Conservation (phyloP, 2,329 filamentous ascomycete species). For the Colletotrichum acutatum region DNA sequence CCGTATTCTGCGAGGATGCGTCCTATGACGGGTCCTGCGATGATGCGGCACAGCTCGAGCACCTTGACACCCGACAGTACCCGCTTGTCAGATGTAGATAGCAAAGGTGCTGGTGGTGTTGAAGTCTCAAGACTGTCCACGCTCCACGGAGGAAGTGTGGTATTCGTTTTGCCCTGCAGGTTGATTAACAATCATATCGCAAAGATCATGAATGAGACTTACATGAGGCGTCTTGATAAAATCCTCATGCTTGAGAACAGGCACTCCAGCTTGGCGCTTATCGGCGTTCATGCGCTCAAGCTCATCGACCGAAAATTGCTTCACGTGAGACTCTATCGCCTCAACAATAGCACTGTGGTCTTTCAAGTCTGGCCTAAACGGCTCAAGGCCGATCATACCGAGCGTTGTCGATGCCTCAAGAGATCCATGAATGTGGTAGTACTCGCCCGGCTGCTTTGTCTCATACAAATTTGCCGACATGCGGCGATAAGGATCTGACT, state of each 20-base stretch:
- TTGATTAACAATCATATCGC: slow-evolving; percentile 38
- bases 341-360: slow-evolving; percentile 69
- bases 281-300: slow-evolving; percentile 68
- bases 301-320: slow-evolving; percentile 63
- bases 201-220: slow-evolving; percentile 11
- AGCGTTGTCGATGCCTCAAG: slow-evolving; percentile 77
- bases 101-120: slow-evolving; percentile 59
- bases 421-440: slow-evolving; percentile 81
- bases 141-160: slow-evolving; percentile 56
- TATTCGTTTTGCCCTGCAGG: slow-evolving; percentile 56
- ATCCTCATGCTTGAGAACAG: slow-evolving; percentile 67
- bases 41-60: slow-evolving; percentile 79
- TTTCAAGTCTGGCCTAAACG: slow-evolving; percentile 69
- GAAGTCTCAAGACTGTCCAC: slow-evolving; percentile 61
- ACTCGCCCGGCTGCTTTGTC: slow-evolving; percentile 73
- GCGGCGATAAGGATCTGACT: slow-evolving; percentile 77
- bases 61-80: slow-evolving; percentile 73
- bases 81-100: slow-evolving; percentile 38
- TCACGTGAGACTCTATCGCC: slow-evolving; percentile 69
- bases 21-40: slow-evolving; percentile 79
- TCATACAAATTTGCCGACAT: slow-evolving; percentile 79
- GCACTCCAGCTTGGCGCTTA: slow-evolving; percentile 69
- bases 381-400: slow-evolving; percentile 75
- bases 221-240: slow-evolving; percentile 64
- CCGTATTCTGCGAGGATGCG: slow-evolving; percentile 80